Evolutionary conservation across 2,329 filamentous ascomycete species (phyloP).

Genomic region (Trichoderma semiorbis): DNA sequence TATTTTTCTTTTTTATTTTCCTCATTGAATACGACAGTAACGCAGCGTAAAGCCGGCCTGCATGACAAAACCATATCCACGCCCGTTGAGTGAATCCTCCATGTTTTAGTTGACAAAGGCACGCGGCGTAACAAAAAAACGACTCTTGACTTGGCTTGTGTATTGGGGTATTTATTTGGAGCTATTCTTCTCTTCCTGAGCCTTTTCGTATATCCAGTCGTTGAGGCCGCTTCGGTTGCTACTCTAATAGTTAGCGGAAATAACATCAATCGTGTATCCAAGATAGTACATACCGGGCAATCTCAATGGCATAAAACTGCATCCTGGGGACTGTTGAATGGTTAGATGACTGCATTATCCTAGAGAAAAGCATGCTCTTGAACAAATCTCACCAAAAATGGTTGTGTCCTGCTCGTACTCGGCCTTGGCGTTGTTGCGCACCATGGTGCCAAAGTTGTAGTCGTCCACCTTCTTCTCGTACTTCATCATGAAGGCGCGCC

Average conservation of each 20-base stretch:
- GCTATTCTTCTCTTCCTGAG: conserved; percentile 55
- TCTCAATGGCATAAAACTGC: conserved; percentile 55
- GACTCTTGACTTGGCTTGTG: neutral
- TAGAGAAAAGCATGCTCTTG: too few relatives aligned
- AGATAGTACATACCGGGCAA: conserved; percentile 37
- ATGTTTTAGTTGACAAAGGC: neutral
- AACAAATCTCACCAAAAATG: conserved; percentile 69
- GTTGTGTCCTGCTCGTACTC: conserved; percentile 89
- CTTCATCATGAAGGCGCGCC: conserved; percentile 88
- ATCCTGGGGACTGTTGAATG: conserved; percentile 47
- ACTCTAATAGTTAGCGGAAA: conserved; percentile 37
- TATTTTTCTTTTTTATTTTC: neutral
- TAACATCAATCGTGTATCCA: neutral
- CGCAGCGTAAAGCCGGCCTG: neutral
- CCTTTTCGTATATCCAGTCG: conserved; percentile 93
- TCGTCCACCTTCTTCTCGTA: conserved; percentile 97
- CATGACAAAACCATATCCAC: neutral
- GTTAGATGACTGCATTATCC: neutral
- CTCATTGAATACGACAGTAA: neutral
- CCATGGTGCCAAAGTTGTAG: conserved; percentile 96
- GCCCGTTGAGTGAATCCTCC: neutral
- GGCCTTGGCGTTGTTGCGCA: conserved; percentile 70
- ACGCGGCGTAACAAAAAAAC: neutral
- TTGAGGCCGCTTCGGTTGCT: conserved; percentile 85
- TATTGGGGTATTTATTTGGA: conserved; percentile 20